Base-by-base conservation (phyloP, 2,329 filamentous ascomycete species). In the Lasiodiplodia citricola region DNA sequence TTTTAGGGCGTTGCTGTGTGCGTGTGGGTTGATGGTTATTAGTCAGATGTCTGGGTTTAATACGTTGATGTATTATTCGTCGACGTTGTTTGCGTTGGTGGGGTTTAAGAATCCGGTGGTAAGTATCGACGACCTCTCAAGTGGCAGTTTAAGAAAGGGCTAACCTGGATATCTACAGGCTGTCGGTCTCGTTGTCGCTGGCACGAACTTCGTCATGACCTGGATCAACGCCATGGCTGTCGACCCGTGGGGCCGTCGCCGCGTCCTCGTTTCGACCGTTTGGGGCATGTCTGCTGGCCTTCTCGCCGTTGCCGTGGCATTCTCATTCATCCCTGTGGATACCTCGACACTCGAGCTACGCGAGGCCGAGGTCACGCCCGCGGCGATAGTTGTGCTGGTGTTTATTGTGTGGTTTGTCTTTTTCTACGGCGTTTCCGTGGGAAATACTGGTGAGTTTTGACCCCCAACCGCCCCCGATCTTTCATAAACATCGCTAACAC, bases 1-100 rank as follows among this genome's bases (percentile, higher is more conserved):
- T 68, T 77, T 83, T 57, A 79, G 84, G 13, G 83, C 83, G 14
- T 75, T 85, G 16, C 73, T 84, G 50, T 76, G 79, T 52, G 84
- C 82, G 2, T 86, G 84, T 67, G 81, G 82, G n/a, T 73, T 86
- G n/a, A 86, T 86, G 83, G 84, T 83, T 21, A 82, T 86, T 52
- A 82, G 79, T 16, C 85, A 86, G 66, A 72, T 84, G n/a, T 77
- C 78, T 2, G 83, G 83, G 2, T 84, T 84, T 75, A 84, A 84
- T 70, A 78, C 76, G 5, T 74, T 84, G 6, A 82, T 82, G 80
- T 83, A 83, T 74, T 83, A 83, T 67, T 78, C 77, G 2, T 75
- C 80, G 0, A 83, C 80, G 0, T 74, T 84, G 2, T 84, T 84
- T 69, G 76, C 78, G 1, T 80, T 86, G 3, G 83, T 86, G 31